Percentiles rank a stretch among this genome's conserved stretches.
Conservation (phyloP, 2,329 filamentous ascomycete species). For the Trichoderma sp. region DNA sequence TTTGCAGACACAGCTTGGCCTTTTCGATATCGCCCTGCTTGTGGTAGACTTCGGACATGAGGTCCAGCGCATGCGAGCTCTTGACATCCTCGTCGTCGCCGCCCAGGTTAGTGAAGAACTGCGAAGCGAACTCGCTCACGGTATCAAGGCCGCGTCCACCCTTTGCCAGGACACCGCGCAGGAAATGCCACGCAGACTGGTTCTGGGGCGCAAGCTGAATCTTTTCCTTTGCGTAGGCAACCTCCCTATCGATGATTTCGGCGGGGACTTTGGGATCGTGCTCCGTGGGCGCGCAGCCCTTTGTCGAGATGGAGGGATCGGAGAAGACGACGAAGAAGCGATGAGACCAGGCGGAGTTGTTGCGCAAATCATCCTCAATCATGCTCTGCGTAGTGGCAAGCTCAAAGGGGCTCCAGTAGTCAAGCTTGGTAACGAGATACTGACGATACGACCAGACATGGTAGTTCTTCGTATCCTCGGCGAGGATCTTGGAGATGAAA, state of each 20-base stretch:
- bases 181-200: constrained; percentile 90
- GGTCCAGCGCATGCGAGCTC: constrained; percentile 66
- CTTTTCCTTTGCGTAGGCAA: constrained; percentile 69
- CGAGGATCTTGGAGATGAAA: constrained; percentile 79
- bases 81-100: constrained; percentile 49
- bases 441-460: constrained; percentile 97
- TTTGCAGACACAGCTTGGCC: constrained; percentile 66
- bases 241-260: constrained; percentile 67
- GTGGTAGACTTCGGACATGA: constrained; percentile 66
- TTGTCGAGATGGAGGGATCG: constrained; percentile 50
- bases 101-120: constrained; percentile 50
- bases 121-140: constrained; percentile 47
- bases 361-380: constrained; percentile 77
- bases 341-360: constrained; percentile 98
- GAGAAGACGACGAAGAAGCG: constrained; percentile 89
- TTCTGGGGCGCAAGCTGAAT: constrained; percentile 85
- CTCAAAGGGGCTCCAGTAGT: constrained; percentile 69
- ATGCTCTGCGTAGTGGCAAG: constrained; percentile 67
- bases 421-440: constrained; percentile 61
- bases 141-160: constrained; percentile 50
- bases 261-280: constrained; percentile 56
- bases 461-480: constrained; percentile 91
- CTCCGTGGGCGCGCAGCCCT: constrained; percentile 47
- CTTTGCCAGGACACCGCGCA: constrained; percentile 71
- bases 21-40: constrained; percentile 55